Percentiles rank a stretch among this genome's conserved stretches.
These are phyloP conservation scores for Ilex aquifolium DNA, from an alignment of 257 asterid genomes.

Conservation along the genomic window DNA sequence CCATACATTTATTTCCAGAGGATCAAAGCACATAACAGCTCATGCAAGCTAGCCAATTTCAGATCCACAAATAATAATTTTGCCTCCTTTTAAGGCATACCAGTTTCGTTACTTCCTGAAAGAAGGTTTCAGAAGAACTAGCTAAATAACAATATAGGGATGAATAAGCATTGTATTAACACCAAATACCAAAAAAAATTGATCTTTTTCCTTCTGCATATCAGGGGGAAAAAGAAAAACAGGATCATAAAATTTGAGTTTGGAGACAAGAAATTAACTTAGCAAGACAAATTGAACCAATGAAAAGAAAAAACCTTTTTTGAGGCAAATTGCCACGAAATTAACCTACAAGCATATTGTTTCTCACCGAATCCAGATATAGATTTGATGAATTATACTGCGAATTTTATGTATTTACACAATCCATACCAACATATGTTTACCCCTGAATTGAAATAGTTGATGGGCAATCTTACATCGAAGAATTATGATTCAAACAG, in stretches of 20 bases:
- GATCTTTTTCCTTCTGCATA: no score
- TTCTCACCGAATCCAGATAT: neutral
- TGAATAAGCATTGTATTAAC: neutral
- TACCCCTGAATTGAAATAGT: neutral
- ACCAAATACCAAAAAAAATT: neutral
- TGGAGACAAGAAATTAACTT: no score
- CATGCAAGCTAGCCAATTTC: no score
- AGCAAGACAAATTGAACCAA: neutral
- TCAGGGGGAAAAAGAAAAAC: neutral
- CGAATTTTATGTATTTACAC: no score
- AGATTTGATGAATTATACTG: neutral
- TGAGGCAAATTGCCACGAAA: no score
- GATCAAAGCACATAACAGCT: no score
- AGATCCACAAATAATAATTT: no score
- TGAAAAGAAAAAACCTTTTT: neutral
- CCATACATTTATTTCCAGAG: no score
- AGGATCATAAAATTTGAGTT: neutral
- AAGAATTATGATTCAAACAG: conserved; percentile 21
- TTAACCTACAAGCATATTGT: neutral
- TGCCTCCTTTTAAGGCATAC: neutral
- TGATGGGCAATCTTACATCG: conserved; percentile 35
- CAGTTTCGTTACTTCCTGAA: no score
- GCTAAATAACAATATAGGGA: neutral
- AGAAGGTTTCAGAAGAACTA: no score
- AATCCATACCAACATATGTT: neutral